A percentile compares a stretch with the other conserved stretches of the same genome.
phyloP scores from a whole-genome alignment of 1,284 basidiomycete species.

The Mrakiaceae sp. region DNA sequence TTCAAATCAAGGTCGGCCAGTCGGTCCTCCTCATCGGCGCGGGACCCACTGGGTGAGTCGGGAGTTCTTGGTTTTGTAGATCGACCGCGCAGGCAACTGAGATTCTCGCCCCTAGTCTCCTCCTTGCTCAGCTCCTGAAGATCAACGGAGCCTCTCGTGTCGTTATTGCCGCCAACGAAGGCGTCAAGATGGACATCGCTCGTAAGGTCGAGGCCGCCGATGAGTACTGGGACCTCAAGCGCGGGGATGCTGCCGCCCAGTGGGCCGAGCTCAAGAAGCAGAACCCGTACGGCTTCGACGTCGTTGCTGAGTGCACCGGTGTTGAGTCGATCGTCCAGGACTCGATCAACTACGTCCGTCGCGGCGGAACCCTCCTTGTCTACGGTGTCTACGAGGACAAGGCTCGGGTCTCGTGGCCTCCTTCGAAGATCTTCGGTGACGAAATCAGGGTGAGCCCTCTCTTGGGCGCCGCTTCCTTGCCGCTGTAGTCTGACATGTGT shows the following conservation, averaged over 20 bases:
- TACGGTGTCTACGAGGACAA: constrained; percentile 56
- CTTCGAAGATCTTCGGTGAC: constrained; percentile 71
- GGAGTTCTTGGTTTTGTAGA: constrained; percentile 30
- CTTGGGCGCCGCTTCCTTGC: not conserved
- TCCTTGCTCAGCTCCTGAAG: constrained; percentile 74
- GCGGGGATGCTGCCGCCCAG: constrained; percentile 57
- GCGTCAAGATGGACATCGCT: constrained; percentile 73
- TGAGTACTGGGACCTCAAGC: constrained; percentile 70
- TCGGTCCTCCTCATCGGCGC: constrained; percentile 58
- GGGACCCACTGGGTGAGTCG: constrained; percentile 17
- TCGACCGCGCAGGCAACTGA: too few species aligned
- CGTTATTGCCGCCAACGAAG: constrained; percentile 69
- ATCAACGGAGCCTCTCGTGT: constrained; percentile 65
- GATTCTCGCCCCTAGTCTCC: constrained; percentile 54
- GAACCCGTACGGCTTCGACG: constrained; percentile 74
- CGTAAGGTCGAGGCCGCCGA: constrained; percentile 61
- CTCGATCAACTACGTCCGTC: constrained; percentile 68
- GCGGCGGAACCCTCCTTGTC: constrained; percentile 55
- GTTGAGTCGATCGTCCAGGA: constrained; percentile 67
- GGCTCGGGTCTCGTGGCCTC: constrained; percentile 68
- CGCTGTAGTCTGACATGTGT: not conserved
- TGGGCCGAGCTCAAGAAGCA: constrained; percentile 66
- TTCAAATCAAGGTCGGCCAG: constrained; percentile 60
- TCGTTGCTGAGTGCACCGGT: constrained; percentile 79
- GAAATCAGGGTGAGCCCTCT: constrained; percentile 48